Evolutionary conservation across 2,329 filamentous ascomycete genomes (phyloP).

Genomic region (Chrysoporthe puriensis): DNA sequence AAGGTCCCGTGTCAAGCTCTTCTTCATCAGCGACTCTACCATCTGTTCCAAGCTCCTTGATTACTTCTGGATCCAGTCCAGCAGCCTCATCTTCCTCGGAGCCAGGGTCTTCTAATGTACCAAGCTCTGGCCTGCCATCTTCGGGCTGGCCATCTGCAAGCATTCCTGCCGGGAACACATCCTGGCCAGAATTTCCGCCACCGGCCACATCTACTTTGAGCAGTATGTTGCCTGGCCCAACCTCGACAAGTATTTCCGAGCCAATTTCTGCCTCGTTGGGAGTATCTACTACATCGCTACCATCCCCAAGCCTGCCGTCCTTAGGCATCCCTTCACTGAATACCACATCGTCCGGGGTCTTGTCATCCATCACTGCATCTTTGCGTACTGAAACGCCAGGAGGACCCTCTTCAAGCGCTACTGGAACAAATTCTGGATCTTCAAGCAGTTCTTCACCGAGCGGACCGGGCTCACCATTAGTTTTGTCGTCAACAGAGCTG

Average conservation of each 20-base stretch:
- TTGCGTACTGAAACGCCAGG: slow-evolving; percentile 3
- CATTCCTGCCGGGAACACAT: not conserved
- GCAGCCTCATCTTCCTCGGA: not conserved
- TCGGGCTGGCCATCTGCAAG: slow-evolving; percentile 1
- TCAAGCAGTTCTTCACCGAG: not conserved
- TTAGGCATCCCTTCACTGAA: slow-evolving; percentile 1
- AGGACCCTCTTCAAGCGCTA: slow-evolving; percentile 6
- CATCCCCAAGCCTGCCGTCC: not conserved
- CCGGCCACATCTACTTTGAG: not conserved
- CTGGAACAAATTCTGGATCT: not conserved
- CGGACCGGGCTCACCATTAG: slow-evolving; percentile 1
- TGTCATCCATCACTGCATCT: not conserved
- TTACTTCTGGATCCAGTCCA: not conserved
- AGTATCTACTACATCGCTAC: not conserved
- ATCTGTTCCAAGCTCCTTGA: not conserved
- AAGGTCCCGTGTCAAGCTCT: not conserved
- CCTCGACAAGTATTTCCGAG: not conserved
- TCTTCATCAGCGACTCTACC: not conserved
- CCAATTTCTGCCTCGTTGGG: not conserved
- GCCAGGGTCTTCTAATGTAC: not conserved
- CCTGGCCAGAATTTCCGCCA: not conserved
- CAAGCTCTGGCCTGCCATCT: not conserved
- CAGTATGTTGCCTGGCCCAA: not conserved
- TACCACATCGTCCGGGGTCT: not conserved
- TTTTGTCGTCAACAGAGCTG: not conserved